Conservation (phyloP, 192 early-diverging fungal species). For the Podila verticillata region DNA sequence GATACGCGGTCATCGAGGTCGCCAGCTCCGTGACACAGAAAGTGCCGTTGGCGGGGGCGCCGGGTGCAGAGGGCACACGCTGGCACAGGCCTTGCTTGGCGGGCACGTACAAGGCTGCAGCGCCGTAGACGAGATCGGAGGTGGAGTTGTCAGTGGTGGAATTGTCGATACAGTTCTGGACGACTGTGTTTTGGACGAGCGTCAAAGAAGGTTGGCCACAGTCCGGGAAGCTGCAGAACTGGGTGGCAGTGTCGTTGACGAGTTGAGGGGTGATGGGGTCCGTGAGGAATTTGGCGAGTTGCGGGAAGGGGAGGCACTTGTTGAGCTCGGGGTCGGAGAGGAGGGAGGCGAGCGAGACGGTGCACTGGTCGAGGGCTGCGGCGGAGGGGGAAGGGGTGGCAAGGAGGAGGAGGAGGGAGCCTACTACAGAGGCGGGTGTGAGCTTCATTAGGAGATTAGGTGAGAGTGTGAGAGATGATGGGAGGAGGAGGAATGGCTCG, state of each 20-base stretch:
- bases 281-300: conserved; percentile 13
- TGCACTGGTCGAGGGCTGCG: conserved; percentile 30
- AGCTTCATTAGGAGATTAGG: conserved; percentile 24
- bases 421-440: conserved; percentile 9
- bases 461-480: neutral
- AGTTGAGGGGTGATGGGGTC: conserved; percentile 14
- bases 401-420: conserved; percentile 2
- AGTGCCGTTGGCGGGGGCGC: conserved; percentile 15
- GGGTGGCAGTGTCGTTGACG: conserved; percentile 25
- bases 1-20: conserved; percentile 15
- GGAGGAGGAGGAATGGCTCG: neutral
- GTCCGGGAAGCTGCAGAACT: conserved; percentile 17
- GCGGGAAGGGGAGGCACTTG: conserved; percentile 24
- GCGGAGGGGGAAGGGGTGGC: neutral
- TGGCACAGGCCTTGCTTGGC: conserved; percentile 27
- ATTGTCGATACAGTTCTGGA: conserved; percentile 39
- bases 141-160: conserved; percentile 8
- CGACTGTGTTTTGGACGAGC: conserved; percentile 26
- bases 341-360: conserved; percentile 16
- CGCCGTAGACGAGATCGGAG: conserved; percentile 26
- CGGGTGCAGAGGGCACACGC: neutral
- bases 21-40: conserved; percentile 31
- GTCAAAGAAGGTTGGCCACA: conserved; percentile 15
- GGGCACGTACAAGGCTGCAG: conserved; percentile 14
- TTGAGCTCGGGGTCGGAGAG: conserved; percentile 30